Conservation (phyloP, 768 basidiomycete species). For the Boletus sp. region DNA sequence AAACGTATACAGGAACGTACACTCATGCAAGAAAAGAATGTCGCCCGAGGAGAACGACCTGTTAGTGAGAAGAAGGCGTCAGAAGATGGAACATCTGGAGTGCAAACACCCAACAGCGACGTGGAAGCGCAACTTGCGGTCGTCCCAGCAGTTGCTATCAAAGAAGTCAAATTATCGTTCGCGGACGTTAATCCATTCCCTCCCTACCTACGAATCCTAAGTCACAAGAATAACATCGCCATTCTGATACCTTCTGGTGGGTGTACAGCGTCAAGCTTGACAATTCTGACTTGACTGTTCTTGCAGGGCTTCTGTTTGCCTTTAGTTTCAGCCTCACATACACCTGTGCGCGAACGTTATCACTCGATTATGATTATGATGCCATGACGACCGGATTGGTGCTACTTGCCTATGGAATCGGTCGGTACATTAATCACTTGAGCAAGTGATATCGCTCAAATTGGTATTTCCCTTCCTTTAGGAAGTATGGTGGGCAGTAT, state of each 20-base stretch:
- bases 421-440: constrained; percentile 33
- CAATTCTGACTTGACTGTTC: neutral
- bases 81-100: neutral
- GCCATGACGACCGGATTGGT: constrained; percentile 77
- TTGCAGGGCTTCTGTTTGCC: constrained; percentile 64
- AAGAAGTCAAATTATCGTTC: constrained; percentile 54
- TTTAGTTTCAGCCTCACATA: constrained; percentile 71
- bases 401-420: constrained; percentile 70
- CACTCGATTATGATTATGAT: constrained; percentile 60
- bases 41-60: constrained; percentile 1
- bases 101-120: constrained; percentile 20
- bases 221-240: constrained; percentile 62
- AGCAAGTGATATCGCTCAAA: neutral
- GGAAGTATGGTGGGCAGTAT: constrained; percentile 55
- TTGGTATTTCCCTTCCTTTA: neutral
- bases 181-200: constrained; percentile 72
- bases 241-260: constrained; percentile 43
- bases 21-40: constrained; percentile 15
- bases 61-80: constrained; percentile 7
- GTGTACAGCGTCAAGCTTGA: constrained; percentile 9
- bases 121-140: constrained; percentile 20
- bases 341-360: constrained; percentile 72
- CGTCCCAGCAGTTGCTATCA: constrained; percentile 13
- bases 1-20: constrained; percentile 33
- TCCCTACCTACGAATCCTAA: constrained; percentile 54